Percentiles rank a stretch among this genome's conserved stretches.
These are phyloP conservation scores for Neonectria sp. DNA, from an alignment of 2,329 filamentous ascomycete genomes.

Conservation along the genomic window DNA sequence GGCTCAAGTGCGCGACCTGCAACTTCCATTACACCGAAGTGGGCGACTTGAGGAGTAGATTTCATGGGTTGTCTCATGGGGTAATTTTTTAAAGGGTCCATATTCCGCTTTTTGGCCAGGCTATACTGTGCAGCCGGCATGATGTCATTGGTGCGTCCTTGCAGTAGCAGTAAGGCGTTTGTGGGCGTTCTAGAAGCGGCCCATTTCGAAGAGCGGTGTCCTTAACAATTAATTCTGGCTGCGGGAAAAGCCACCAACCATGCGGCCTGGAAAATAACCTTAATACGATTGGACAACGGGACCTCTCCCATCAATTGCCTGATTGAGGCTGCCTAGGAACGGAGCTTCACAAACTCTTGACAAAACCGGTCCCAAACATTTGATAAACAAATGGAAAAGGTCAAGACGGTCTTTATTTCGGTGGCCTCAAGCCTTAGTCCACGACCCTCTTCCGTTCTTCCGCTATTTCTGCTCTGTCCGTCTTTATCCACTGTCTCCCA, in stretches of 20 bases:
- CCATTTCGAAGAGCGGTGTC: constrained; percentile 37
- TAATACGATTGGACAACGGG: constrained; percentile 3
- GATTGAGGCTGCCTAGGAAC: not conserved
- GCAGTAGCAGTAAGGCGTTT: constrained; percentile 1
- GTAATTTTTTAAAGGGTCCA: constrained; percentile 2
- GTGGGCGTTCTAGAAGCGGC: constrained; percentile 29
- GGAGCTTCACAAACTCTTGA: not conserved
- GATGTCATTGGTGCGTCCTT: constrained; percentile 33
- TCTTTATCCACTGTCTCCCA: not conserved
- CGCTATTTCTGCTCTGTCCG: not conserved
- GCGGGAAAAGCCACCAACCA: constrained; percentile 13
- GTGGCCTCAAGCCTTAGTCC: not conserved
- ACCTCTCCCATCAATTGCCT: not conserved
- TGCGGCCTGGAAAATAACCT: constrained; percentile 23
- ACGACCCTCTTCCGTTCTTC: not conserved
- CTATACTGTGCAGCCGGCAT: constrained; percentile 15
- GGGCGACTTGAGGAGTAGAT: not conserved
- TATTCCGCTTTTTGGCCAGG: constrained; percentile 8
- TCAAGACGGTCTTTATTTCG: not conserved
- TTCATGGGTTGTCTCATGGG: not conserved
- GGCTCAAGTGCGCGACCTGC: not conserved
- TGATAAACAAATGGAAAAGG: not conserved
- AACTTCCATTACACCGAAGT: constrained; percentile 17
- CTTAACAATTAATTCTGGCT: constrained; percentile 43
- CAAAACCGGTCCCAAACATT: not conserved